Conservation (phyloP, 176 grass and related monocot genomes). For the Tuctoria greenei region DNA sequence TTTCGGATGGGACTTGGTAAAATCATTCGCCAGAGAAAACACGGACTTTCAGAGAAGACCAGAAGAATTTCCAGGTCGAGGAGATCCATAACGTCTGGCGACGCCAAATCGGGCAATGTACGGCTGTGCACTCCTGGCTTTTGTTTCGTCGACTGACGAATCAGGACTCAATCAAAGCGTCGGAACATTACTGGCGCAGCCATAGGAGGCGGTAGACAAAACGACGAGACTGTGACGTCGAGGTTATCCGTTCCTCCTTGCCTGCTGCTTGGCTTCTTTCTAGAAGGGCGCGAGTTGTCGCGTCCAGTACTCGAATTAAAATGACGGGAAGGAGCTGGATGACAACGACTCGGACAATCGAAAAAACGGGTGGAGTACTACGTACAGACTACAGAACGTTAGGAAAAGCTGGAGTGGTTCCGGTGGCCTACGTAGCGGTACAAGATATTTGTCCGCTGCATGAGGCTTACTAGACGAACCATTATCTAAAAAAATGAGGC, state of each 20-base stretch:
- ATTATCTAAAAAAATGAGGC: too few relatives aligned
- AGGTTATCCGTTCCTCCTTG: neutral
- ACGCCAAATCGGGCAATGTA: neutral
- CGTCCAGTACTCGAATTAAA: neutral
- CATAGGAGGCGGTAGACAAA: neutral
- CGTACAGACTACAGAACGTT: neutral
- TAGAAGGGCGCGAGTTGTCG: neutral
- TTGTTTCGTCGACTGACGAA: neutral
- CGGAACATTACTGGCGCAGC: neutral
- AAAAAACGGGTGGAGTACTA: neutral
- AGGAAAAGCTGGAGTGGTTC: too few relatives aligned
- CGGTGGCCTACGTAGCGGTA: neutral
- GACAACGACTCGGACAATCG: neutral
- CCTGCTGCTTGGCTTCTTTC: neutral
- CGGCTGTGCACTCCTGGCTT: neutral
- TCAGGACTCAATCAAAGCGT: neutral
- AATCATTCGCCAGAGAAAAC: neutral
- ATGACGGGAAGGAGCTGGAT: neutral
- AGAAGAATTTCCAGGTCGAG: neutral
- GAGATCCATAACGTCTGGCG: neutral
- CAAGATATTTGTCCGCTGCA: neutral
- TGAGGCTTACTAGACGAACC: neutral
- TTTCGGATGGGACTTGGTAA: neutral
- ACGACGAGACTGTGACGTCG: neutral
- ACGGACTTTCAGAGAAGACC: neutral